Conservation (phyloP, 176 grass and related monocot species). For the Lolium rigidum region DNA sequence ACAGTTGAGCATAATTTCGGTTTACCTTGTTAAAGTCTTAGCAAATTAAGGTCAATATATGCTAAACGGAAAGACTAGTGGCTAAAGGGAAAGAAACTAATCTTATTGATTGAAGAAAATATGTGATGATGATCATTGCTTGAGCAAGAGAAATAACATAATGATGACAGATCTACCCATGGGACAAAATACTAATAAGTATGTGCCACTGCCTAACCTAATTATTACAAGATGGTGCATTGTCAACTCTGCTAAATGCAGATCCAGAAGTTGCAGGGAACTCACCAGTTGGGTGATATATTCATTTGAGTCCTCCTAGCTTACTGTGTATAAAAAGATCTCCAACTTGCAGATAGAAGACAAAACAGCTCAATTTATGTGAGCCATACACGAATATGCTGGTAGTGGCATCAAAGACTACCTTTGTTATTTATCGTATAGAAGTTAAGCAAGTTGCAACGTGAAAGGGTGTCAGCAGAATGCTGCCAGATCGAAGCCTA, state of each 20-base stretch:
- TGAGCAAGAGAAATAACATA: background rate
- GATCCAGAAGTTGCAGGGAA: background rate
- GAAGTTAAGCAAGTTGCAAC: background rate
- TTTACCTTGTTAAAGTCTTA: background rate
- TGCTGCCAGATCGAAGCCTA: background rate
- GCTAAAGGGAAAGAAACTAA: background rate
- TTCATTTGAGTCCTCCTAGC: background rate
- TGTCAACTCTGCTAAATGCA: background rate
- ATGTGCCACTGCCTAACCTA: background rate
- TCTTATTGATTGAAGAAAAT: background rate
- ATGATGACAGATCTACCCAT: constrained; percentile 5
- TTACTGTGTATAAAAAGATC: background rate
- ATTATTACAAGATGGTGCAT: background rate
- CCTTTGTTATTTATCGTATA: background rate
- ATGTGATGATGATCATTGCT: background rate
- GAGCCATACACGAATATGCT: background rate
- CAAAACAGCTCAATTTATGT: background rate
- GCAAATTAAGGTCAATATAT: background rate
- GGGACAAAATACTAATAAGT: background rate
- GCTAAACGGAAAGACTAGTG: background rate
- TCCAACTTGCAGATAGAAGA: constrained; percentile 11
- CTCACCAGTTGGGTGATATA: constrained; percentile 3
- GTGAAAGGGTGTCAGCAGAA: background rate
- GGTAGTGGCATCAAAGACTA: background rate
- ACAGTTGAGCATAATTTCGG: background rate